Evolutionary conservation across 225 moss, liverwort and hornwort genomes (phyloP), one percentile per base, ranked within the genome.

Genomic region (Sphagnum contortum): DNA sequence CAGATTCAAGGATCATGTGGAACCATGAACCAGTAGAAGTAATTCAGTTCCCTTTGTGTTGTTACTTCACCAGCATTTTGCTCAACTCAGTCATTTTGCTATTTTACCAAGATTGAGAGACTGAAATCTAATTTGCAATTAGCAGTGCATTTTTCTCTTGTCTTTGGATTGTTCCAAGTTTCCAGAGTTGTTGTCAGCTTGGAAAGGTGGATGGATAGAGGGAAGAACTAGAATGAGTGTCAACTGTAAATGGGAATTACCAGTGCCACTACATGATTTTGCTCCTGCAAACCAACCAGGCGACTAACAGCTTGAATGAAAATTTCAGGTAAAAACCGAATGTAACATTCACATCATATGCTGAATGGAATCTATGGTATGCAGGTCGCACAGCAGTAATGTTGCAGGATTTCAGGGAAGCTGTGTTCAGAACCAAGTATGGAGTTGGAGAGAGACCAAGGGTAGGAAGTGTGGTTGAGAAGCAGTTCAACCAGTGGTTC

Each of bases 321-420:
- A 29, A 29, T 29, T 29, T 29, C 29, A 29, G 29, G 29, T 29
- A 29, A 29, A 29, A 29, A 29, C 29, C 1, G 29, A 29, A 29
- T 29, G 29, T 29, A 29, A 29, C 29, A 29, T 29, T 29, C 29
- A 29, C 29, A 29, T 29, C 29, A 29, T 29, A 29, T 29, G 29
- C 29, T 29, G 29, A 29, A 29, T 29, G 29, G 29, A 29, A 29
- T 29, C 29, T 29, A 14, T 7, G 50, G 61, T 48, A 12, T 56
- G 64, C 83, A 91, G 88, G 83, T 57, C 83, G 81, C 13, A 50
- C 65, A 50, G 74, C 84, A 47, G 94, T 94, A 51, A 60, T 75
- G 9, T 67, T 89, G 55, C 82, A 84, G 56, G 88, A 94, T 62
- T 94, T 91, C 71, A 86, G 80, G 63, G 86, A 84, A 70, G 94